Base-by-base conservation (phyloP, 2,329 filamentous ascomycete species). In the Lecanicillium sp. region DNA sequence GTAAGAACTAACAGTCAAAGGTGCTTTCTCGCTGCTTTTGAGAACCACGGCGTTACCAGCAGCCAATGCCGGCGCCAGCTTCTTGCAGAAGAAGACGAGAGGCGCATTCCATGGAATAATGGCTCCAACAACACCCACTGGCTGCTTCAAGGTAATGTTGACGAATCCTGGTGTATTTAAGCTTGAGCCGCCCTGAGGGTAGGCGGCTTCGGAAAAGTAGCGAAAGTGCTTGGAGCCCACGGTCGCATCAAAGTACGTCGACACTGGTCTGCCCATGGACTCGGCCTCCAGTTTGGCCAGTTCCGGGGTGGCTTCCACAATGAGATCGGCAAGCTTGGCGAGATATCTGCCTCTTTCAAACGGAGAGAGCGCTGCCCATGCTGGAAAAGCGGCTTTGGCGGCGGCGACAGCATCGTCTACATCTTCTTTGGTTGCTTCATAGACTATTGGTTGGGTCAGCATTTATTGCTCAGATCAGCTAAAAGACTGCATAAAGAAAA, bases 61-160 rank as follows among this genome's bases (percentile, higher is more conserved):
- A 3, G 62, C 63, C 22, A 76, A 50, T 1, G 70, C 70, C 0
- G 71, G 67, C 1, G 64, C 70, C 22, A 66, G 45, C 52, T 78
- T 77, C 43, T 56, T 53, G 1, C 54, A 58, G 19, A 71, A 60
- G 44, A 69, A 66, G 2, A 65, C 39, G 3, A 74, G 46, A 0
- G 72, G 64, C 1, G 61, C 63, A 44, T 78, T 77, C 71, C 73
- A 79, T 0, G 74, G 74, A 36, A 77, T 73, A 38, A 80, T 79
- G n/a, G 60, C 60, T 2, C 63, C 73, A 0, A 64, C 66, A 3
- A 75, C 70, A n/a, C 71, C 70, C 30, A 61, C 65, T 0, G 71
- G 71, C 51, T 75, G 67, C 12, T 63, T 62, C 0, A 70, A 47
- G 13, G 65, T 65, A 54, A 73, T 52, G 38, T 53, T 66, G 12